Evolutionary conservation across 2,329 filamentous ascomycete genomes (phyloP).

Genomic region (Clarireedia sp.): DNA sequence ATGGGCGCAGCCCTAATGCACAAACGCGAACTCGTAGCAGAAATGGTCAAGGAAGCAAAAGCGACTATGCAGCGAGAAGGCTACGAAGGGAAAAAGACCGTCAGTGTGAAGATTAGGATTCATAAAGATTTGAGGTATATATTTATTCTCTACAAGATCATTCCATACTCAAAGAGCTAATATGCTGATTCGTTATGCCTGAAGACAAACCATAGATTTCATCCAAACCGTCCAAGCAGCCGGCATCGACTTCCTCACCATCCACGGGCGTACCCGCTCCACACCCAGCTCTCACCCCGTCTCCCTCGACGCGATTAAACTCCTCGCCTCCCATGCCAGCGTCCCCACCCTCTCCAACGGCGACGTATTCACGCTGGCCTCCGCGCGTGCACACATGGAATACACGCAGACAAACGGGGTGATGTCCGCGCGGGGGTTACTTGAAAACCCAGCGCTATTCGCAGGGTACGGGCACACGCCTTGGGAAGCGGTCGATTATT

Average conservation of each 20-base stretch:
- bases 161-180: not conserved
- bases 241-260: slow-evolving; percentile 58
- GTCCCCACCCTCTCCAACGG: slow-evolving; percentile 62
- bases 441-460: slow-evolving; percentile 61
- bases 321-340: slow-evolving; percentile 36
- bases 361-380: slow-evolving; percentile 51
- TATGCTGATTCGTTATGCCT: not conserved
- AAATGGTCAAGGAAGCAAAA: slow-evolving; percentile 55
- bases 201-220: slow-evolving; percentile 45
- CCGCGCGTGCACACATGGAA: slow-evolving; percentile 30
- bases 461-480: slow-evolving; percentile 45
- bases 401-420: slow-evolving; percentile 46
- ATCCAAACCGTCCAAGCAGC: slow-evolving; percentile 53
- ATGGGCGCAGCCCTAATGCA: slow-evolving; percentile 65
- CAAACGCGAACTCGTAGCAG: slow-evolving; percentile 53
- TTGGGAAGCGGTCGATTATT: slow-evolving; percentile 54
- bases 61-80: slow-evolving; percentile 42
- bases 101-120: slow-evolving; percentile 65
- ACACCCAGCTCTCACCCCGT: slow-evolving; percentile 57
- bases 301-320: slow-evolving; percentile 49
- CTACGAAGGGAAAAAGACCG: slow-evolving; percentile 41
- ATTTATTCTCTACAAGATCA: not conserved
- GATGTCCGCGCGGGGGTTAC: slow-evolving; percentile 62
- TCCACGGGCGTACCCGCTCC: slow-evolving; percentile 56
- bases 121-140: slow-evolving; percentile 49